Evolutionary conservation across 768 basidiomycete species (phyloP).

Genomic region (Russula brevipes): DNA sequence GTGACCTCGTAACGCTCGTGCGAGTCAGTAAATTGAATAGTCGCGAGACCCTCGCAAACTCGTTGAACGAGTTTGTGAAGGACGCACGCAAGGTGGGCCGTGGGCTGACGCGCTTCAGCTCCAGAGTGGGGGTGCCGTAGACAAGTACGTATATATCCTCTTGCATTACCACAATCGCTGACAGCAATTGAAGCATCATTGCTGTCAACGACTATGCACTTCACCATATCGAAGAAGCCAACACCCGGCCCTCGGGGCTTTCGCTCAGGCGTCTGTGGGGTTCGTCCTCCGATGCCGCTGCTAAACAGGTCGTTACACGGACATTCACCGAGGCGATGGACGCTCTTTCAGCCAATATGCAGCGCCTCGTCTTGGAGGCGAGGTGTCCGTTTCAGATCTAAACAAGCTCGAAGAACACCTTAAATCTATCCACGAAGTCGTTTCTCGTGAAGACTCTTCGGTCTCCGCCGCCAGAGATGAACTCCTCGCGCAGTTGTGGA

Average conservation of each 20-base stretch:
- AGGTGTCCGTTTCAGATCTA: constrained; percentile 50
- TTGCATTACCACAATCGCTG: background rate
- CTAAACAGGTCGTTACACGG: constrained; percentile 43
- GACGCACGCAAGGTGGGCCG: constrained; percentile 58
- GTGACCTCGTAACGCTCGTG: constrained; percentile 60
- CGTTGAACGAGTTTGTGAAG: constrained; percentile 48
- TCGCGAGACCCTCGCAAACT: constrained; percentile 50
- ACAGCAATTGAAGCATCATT: constrained; percentile 46
- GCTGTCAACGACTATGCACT: constrained; percentile 72
- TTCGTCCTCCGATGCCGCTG: constrained; percentile 29
- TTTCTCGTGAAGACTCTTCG: constrained; percentile 51
- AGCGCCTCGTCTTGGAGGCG: constrained; percentile 65
- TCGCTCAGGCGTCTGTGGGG: constrained; percentile 30
- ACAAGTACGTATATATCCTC: constrained; percentile 46
- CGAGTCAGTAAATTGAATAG: constrained; percentile 56
- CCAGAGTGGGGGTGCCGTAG: constrained; percentile 72
- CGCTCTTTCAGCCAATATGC: constrained; percentile 47
- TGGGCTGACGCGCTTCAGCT: constrained; percentile 55
- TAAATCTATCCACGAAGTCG: constrained; percentile 49
- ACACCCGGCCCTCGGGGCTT: constrained; percentile 29
- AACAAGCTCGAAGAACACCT: constrained; percentile 60
- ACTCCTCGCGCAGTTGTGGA: constrained; percentile 65
- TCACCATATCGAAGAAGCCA: constrained; percentile 44
- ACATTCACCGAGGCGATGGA: constrained; percentile 63
- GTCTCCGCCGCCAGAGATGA: constrained; percentile 44